Evolutionary conservation across 345 rosid genomes (phyloP), one percentile per base, ranked within the genome.

Genomic region (Eucalyptus marginata): DNA sequence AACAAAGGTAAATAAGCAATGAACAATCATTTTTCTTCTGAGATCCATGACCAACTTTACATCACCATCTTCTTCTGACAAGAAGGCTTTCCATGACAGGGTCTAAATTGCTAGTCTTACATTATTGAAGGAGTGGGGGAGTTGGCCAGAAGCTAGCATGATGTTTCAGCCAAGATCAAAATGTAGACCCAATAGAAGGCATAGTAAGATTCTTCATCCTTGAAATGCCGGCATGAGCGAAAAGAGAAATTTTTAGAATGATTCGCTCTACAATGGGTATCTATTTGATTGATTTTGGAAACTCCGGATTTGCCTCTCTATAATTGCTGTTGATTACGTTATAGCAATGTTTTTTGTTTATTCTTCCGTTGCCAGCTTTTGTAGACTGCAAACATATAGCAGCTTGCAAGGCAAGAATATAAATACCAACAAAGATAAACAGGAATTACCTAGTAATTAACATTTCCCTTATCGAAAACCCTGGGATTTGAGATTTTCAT

Each of bases 181-280:
- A 24, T 58, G 29, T 11, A 58, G 4, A 11, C 13, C 64, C n/a
- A 58, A 58, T 58, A 10, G n/a, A 58, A 58, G n/a, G n/a, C n/a
- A 58, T 58, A 25, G 64, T 58, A 25, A 24, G 66, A 58, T 58
- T 58, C 66, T 58, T 10, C n/a, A 10, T 11, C 66, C 66, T 25
- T 11, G 29, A 58, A 24, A 0, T 3, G 29, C n/a, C 14, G 0
- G 29, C 7, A 5, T 58, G 15, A 58, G n/a, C 6, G 2, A 58
- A 25, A 10, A 58, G 66, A 58, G n/a, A 5, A 58, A 5, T 58
- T 58, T 58, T 58, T 10, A 3, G n/a, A 58, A 58, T 25, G 66
- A 11, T 58, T 25, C 0, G 14, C 66, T 58, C n/a, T 27, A 25
- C 66, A 25, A 3, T 12, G 7, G 66, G 15, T 58, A 25, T 58